phyloP scores from a whole-genome alignment of 768 basidiomycete species.

The Lenzites betulinus region DNA sequence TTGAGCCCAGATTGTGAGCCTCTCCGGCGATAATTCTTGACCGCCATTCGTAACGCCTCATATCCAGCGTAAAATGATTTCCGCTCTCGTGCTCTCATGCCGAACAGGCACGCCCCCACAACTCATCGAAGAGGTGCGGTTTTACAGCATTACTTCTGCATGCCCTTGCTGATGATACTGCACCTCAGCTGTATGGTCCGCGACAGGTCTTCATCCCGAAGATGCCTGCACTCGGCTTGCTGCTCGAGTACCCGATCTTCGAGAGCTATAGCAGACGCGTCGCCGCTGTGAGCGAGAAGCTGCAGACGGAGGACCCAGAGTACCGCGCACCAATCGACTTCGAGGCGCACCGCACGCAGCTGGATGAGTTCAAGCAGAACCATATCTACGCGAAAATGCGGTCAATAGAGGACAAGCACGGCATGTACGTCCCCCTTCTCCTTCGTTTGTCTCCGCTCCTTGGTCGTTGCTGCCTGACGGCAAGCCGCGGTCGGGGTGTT shows the following conservation, averaged over 20 bases:
- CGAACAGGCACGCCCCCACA: slow-evolving; percentile 75
- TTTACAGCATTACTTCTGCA: too few species aligned
- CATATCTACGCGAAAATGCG: slow-evolving; percentile 90
- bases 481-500: neutral
- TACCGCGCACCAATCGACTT: slow-evolving; percentile 77
- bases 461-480: neutral
- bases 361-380: slow-evolving; percentile 81
- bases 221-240: slow-evolving; percentile 91
- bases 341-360: slow-evolving; percentile 60
- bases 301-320: slow-evolving; percentile 55
- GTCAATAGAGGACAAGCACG: slow-evolving; percentile 74
- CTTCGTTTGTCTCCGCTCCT: neutral
- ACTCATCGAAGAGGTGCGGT: slow-evolving; percentile 69
- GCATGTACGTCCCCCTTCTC: slow-evolving; percentile 57
- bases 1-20: slow-evolving; percentile 20
- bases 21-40: slow-evolving; percentile 15
- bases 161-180: neutral
- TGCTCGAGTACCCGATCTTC: slow-evolving; percentile 87
- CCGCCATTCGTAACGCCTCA: slow-evolving; percentile 2
- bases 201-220: slow-evolving; percentile 85
- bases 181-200: slow-evolving; percentile 77
- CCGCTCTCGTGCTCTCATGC: slow-evolving; percentile 74
- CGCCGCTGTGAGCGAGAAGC: slow-evolving; percentile 48
- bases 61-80: slow-evolving; percentile 94
- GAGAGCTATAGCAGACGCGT: slow-evolving; percentile 73